Base-by-base conservation (phyloP, 176 grass and related monocot genomes). In the Avena eriantha region DNA sequence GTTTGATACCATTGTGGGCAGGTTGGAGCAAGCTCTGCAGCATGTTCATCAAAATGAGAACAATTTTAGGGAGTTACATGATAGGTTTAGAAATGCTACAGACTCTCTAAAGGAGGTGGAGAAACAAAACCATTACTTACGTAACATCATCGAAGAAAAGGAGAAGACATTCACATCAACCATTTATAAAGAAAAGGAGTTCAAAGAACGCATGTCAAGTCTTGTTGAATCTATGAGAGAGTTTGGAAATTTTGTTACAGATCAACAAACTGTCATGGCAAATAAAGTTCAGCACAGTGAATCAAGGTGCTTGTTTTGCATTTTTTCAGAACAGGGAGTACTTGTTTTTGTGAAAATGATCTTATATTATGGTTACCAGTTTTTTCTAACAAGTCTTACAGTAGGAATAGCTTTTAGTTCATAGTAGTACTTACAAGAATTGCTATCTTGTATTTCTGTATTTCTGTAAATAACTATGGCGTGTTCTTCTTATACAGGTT, bases 231-330 rank as follows among this genome's bases (percentile, higher is more conserved):
- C 84, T 43, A 69, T 92, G 59, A 83, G 54, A 64, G 43, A 61
- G 35, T 94, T 92, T 75, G 88, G 84, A 41, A 77, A 85, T 45
- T 33, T 67, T 34, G 22, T 87, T 74, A 34, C 73, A 45, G 70
- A 83, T 61, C 73, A 85, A 34, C 80, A 90, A 88, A 76, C 77
- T 61, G 33, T 46, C 51, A 41, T 92, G 65, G 56, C 81, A 64
- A 76, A 82, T 69, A 92, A 87, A 77, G 10, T 94, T 79, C 76
- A 79, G 58, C 56, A 77, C 22, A 77, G 21, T 83, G 82, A 88
- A 87, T 92, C 84, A 89, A 94, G 92, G 92, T 94, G 77, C 60
- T 59, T 87, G 22, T 75, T 87, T 58, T 65, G 29, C 49, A 80
- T 72, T 89, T 57, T 68, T 65, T 53, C 50, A 26, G 4, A 29